These are phyloP conservation scores for Lactifluus subvellereus DNA, from an alignment of 768 basidiomycete species.

Conservation along the genomic window DNA sequence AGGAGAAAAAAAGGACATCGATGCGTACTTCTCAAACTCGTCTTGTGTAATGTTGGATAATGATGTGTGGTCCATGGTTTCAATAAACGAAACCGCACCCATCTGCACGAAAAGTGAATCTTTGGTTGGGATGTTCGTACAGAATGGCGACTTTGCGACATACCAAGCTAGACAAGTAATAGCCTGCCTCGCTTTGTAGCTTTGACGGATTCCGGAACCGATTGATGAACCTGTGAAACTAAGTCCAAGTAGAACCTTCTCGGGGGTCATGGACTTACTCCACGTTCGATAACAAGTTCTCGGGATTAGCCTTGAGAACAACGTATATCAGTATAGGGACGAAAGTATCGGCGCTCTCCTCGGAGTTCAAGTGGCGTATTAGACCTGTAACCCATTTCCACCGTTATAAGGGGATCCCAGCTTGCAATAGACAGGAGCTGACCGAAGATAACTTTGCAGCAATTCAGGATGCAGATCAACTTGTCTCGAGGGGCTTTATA, in stretches of 20 bases:
- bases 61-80: constrained; percentile 94
- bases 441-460: constrained; percentile 99
- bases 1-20: not conserved
- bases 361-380: constrained; percentile 77
- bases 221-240: constrained; percentile 72
- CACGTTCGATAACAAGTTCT: constrained; percentile 88
- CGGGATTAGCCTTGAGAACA: constrained; percentile 90
- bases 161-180: constrained; percentile 93
- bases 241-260: not conserved
- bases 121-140: not conserved
- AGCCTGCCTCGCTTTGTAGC: constrained; percentile 91
- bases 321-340: constrained; percentile 92
- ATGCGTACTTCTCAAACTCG: constrained; percentile 75
- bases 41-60: constrained; percentile 91
- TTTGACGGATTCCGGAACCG: constrained; percentile 88
- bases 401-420: constrained; percentile 13
- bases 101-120: constrained; percentile 45
- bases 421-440: constrained; percentile 30
- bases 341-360: constrained; percentile 91
- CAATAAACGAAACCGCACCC: constrained; percentile 96
- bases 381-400: constrained; percentile 48
- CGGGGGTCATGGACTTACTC: constrained; percentile 53
- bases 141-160: constrained; percentile 28
- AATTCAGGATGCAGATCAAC: constrained; percentile 93
- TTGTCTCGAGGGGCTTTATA: constrained; percentile 99